These are phyloP conservation scores for Hyaloperonospora arabidopsidis DNA, from an alignment of 352 stramenopile genomes.

Conservation along the genomic window DNA sequence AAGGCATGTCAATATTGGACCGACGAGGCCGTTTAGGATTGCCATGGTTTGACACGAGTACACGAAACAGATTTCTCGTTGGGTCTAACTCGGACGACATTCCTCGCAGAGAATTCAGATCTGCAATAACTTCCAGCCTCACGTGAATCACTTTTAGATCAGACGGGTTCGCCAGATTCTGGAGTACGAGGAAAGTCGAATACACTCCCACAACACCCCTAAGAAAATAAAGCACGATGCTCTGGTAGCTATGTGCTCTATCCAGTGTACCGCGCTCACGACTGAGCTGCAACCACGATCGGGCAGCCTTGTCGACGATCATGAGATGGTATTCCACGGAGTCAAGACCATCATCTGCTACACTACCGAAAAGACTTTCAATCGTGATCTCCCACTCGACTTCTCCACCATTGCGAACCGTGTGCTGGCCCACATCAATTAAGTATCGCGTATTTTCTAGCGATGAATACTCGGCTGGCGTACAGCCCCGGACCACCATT, in stretches of 20 bases:
- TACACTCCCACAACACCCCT: slow-evolving; percentile 76
- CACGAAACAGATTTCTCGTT: slow-evolving; percentile 74
- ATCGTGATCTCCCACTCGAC: slow-evolving; percentile 87
- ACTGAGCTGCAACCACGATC: slow-evolving; percentile 75
- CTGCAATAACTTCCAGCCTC: slow-evolving; percentile 77
- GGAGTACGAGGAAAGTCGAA: slow-evolving; percentile 79
- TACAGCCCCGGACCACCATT: slow-evolving; percentile 70
- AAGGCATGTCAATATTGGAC: slow-evolving; percentile 46
- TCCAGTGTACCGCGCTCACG: slow-evolving; percentile 73
- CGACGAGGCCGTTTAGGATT: slow-evolving; percentile 48
- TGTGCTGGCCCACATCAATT: slow-evolving; percentile 84
- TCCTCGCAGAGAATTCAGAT: slow-evolving; percentile 75
- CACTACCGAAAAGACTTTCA: slow-evolving; percentile 57
- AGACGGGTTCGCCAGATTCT: slow-evolving; percentile 73
- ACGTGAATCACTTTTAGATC: slow-evolving; percentile 86
- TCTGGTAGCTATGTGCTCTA: slow-evolving; percentile 68
- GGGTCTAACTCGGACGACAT: slow-evolving; percentile 69
- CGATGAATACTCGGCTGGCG: slow-evolving; percentile 70
- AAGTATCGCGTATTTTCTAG: slow-evolving; percentile 79
- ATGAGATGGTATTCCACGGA: slow-evolving; percentile 71
- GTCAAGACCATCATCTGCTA: slow-evolving; percentile 33
- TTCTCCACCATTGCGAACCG: slow-evolving; percentile 76
- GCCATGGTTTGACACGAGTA: slow-evolving; percentile 73
- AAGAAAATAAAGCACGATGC: slow-evolving; percentile 75
- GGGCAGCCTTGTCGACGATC: slow-evolving; percentile 64